Evolutionary conservation across 2,329 filamentous ascomycete genomes (phyloP).

Genomic region (Verticillium dahliae): DNA sequence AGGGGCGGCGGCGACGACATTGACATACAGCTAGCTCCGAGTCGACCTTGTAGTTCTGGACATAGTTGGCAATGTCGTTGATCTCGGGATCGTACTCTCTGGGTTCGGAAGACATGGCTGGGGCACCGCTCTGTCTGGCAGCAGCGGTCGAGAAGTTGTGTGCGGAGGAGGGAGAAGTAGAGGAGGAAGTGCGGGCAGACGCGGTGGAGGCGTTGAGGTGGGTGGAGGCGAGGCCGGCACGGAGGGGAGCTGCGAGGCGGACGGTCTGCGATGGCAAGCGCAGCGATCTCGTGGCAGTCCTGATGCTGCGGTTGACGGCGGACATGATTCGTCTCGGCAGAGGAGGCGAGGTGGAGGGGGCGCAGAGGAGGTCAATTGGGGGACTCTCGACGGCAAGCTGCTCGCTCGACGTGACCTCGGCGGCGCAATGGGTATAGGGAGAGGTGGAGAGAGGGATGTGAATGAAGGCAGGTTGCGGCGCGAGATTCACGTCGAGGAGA

Average conservation of each 20-base stretch:
- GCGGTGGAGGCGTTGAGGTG: slow-evolving; percentile 20
- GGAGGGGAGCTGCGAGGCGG: slow-evolving; percentile 27
- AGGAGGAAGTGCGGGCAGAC: slow-evolving; percentile 16
- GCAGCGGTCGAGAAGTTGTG: slow-evolving; percentile 44
- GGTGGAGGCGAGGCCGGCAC: slow-evolving; percentile 26
- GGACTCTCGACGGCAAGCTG: neutral
- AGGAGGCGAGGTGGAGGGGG: slow-evolving; percentile 1
- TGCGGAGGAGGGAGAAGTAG: slow-evolving; percentile 24
- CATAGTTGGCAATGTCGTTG: slow-evolving; percentile 89
- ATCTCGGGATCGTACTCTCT: slow-evolving; percentile 85
- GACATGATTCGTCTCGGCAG: slow-evolving; percentile 34
- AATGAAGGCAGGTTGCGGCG: neutral
- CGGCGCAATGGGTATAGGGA: neutral
- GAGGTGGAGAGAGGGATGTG: neutral
- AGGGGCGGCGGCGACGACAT: neutral
- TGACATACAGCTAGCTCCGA: slow-evolving; percentile 83
- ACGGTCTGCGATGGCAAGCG: slow-evolving; percentile 35
- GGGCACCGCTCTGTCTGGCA: slow-evolving; percentile 39
- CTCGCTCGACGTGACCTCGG: neutral
- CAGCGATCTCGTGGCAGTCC: slow-evolving; percentile 48
- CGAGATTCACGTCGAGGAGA: slow-evolving; percentile 1
- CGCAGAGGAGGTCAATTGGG: slow-evolving; percentile 7
- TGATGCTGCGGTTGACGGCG: slow-evolving; percentile 46
- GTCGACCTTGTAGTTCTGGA: slow-evolving; percentile 84
- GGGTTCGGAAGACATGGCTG: slow-evolving; percentile 41